phyloP scores from a whole-genome alignment of 306 rosid species.

The Prunus dulcis region DNA sequence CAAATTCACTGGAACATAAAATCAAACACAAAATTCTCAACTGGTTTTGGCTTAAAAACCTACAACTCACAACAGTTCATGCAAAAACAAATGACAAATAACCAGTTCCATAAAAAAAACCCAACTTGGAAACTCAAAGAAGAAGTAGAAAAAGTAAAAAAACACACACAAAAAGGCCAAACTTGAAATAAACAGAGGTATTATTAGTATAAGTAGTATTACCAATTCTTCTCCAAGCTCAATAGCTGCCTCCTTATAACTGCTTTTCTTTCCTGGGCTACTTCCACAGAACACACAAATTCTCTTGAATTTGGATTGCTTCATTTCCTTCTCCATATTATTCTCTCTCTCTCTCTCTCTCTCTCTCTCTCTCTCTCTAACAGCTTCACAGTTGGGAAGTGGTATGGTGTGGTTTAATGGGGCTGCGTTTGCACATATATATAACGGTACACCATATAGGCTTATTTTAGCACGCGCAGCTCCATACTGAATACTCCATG shows the following conservation, averaged over 20 bases:
- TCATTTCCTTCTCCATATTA: conserved; percentile 48
- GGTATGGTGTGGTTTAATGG: conserved; percentile 23
- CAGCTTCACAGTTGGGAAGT: conserved; percentile 29
- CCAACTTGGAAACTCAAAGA: not conserved
- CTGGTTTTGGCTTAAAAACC: not conserved
- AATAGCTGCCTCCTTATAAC: conserved; percentile 87
- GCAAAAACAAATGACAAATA: not conserved
- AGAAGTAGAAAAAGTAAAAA: not conserved
- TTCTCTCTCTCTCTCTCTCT: conserved; percentile 15
- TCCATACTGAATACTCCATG: conserved; percentile 8
- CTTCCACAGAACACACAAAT: conserved; percentile 97
- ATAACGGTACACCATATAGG: conserved; percentile 29
- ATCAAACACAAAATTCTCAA: not conserved
- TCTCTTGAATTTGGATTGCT: conserved; percentile 76
- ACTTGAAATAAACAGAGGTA: not conserved
- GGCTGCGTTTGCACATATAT: conserved; percentile 29
- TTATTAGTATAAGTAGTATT: not conserved
- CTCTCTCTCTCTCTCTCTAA: not conserved
- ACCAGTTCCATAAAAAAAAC: not conserved
- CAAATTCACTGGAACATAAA: not conserved
- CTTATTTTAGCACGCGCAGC: conserved; percentile 33
- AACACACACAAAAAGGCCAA: not conserved
- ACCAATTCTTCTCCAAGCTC: conserved; percentile 90
- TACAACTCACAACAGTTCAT: not conserved
- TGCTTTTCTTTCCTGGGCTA: conserved; percentile 80